A percentile compares a stretch with the other conserved stretches of the same genome.
phyloP scores from a whole-genome alignment of 2,329 filamentous ascomycete genomes.

The Cladosporium sp. region DNA sequence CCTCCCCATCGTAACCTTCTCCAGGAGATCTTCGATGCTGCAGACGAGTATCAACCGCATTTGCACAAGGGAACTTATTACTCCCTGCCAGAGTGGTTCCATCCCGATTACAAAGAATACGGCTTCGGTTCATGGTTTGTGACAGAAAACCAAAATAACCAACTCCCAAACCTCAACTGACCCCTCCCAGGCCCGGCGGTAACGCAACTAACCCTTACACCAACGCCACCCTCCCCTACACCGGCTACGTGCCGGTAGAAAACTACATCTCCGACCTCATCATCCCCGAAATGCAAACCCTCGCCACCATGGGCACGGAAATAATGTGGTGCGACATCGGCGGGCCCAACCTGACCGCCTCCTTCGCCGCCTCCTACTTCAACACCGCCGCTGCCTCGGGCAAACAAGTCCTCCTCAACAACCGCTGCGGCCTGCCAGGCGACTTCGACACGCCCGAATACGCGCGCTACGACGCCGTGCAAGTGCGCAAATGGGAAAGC shows the following conservation, averaged over 20 bases:
- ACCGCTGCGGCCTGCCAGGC: constrained; percentile 52
- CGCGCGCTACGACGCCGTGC: constrained; percentile 45
- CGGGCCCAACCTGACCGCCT: constrained; percentile 39
- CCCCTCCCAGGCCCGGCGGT: constrained; percentile 32
- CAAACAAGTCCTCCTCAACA: constrained; percentile 53
- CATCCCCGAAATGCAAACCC: constrained; percentile 42
- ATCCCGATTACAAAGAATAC: constrained; percentile 39
- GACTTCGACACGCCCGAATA: constrained; percentile 63
- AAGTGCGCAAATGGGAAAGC: constrained; percentile 56
- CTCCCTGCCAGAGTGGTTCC: constrained; percentile 45
- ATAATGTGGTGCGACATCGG: constrained; percentile 49
- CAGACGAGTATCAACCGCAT: constrained; percentile 39
- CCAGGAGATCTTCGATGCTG: constrained; percentile 42
- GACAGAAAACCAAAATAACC: neutral
- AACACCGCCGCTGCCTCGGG: constrained; percentile 37
- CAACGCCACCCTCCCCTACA: constrained; percentile 40
- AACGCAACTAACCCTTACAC: constrained; percentile 44
- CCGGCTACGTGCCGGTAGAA: constrained; percentile 39
- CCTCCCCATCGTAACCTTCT: constrained; percentile 40
- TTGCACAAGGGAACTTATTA: constrained; percentile 44
- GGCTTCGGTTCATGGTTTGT: constrained; percentile 37
- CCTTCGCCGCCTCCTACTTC: constrained; percentile 42
- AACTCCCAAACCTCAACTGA: neutral
- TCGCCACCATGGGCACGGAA: constrained; percentile 41
- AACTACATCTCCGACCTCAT: constrained; percentile 42